These are phyloP conservation scores for Xerocomellus dryophilus DNA, from an alignment of 768 basidiomycete species.

Conservation along the genomic window DNA sequence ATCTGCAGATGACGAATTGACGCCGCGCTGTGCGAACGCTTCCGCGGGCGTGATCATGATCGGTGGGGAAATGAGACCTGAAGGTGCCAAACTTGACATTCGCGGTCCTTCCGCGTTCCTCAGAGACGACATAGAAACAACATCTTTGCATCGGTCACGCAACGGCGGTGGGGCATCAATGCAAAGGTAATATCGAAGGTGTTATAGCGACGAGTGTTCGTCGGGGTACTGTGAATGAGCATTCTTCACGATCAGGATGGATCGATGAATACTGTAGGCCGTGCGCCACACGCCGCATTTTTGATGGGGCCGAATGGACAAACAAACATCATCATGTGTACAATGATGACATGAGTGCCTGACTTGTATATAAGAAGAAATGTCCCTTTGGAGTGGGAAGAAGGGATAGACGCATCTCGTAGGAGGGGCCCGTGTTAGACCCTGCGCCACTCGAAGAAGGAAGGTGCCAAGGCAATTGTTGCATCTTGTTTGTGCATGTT, in stretches of 20 bases:
- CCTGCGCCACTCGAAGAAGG: neutral
- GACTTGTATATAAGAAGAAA: neutral
- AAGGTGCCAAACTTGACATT: conserved; percentile 1
- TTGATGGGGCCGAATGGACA: conserved; percentile 7
- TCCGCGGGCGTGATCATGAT: conserved; percentile 21
- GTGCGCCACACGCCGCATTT: conserved; percentile 20
- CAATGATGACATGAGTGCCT: conserved; percentile 23
- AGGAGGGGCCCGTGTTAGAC: neutral
- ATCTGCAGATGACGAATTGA: conserved; percentile 16
- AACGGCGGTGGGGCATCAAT: neutral
- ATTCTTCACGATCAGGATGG: neutral
- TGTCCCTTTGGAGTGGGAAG: neutral
- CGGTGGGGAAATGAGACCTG: conserved; percentile 9
- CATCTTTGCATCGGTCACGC: neutral
- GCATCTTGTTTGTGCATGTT: conserved; percentile 24
- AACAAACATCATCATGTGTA: conserved; percentile 3
- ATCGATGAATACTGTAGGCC: neutral
- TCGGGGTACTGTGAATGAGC: neutral
- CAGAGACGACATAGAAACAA: neutral
- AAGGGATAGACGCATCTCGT: neutral
- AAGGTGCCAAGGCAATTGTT: conserved; percentile 2
- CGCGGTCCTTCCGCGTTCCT: conserved; percentile 3
- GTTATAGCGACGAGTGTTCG: neutral
- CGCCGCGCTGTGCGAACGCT: conserved; percentile 6
- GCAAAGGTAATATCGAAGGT: neutral